Evolutionary conservation across 1,139 yeast genomes (phyloP).

Genomic region (Casaregolazyma lundiana): DNA sequence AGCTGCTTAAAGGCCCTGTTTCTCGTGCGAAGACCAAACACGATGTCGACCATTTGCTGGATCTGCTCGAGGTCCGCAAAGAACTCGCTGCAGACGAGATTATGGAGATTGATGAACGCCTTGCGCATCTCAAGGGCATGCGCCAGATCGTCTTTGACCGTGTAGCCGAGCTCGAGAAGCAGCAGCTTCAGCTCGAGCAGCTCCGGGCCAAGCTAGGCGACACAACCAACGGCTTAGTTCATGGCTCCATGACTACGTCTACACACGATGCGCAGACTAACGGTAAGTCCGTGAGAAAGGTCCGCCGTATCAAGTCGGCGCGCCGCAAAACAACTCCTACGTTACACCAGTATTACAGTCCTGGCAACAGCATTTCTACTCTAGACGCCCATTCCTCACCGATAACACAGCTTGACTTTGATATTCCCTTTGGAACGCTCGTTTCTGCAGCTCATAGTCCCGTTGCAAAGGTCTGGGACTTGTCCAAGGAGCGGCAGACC

Average conservation of each 20-base stretch:
- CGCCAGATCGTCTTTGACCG: slow-evolving; percentile 52
- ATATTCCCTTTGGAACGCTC: slow-evolving; percentile 63
- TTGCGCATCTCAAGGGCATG: slow-evolving; percentile 46
- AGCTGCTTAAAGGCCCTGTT: slow-evolving; percentile 40
- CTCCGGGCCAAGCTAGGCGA: slow-evolving; percentile 18
- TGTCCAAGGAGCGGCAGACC: slow-evolving; percentile 43
- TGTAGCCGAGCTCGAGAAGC: slow-evolving; percentile 55
- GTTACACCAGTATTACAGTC: slow-evolving; percentile 54
- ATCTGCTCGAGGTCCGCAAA: slow-evolving; percentile 55
- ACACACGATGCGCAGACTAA: background rate
- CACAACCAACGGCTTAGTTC: background rate
- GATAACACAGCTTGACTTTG: slow-evolving; percentile 57
- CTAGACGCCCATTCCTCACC: slow-evolving; percentile 51
- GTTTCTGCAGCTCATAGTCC: slow-evolving; percentile 80
- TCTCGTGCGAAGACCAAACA: slow-evolving; percentile 31
- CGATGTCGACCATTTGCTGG: slow-evolving; percentile 45
- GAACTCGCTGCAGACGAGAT: slow-evolving; percentile 61
- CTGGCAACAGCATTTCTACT: slow-evolving; percentile 51
- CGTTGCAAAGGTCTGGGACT: slow-evolving; percentile 83
- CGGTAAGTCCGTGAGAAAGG: background rate
- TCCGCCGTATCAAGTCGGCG: slow-evolving; percentile 10
- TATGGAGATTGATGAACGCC: slow-evolving; percentile 53
- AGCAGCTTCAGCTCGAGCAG: slow-evolving; percentile 50
- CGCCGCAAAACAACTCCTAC: slow-evolving; percentile 53
- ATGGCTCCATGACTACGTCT: background rate